Evolutionary conservation across 1,139 yeast species (phyloP).

Genomic region (Geotrichum australiense): DNA sequence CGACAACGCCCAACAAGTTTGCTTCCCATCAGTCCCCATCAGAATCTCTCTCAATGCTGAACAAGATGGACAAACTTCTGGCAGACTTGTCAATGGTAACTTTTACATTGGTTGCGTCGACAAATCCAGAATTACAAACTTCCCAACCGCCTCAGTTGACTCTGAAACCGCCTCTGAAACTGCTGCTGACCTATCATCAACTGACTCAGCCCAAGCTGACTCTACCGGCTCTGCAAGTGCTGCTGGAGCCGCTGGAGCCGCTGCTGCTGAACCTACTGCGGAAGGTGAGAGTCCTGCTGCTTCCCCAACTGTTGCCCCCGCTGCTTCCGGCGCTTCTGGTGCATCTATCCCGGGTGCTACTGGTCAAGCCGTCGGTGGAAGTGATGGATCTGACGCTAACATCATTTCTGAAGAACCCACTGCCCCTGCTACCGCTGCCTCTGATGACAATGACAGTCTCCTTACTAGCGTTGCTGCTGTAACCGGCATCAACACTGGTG

Average conservation of each 20-base stretch:
- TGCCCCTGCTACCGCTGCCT: not conserved
- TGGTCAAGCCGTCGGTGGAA: not conserved
- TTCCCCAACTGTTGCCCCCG: not conserved
- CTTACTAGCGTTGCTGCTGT: not conserved
- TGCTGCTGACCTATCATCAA: not conserved
- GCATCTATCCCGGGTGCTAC: not conserved
- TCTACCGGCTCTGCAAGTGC: slow-evolving; percentile 3
- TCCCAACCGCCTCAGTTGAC: slow-evolving; percentile 5
- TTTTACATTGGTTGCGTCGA: slow-evolving; percentile 18
- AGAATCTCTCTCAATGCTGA: slow-evolving; percentile 14
- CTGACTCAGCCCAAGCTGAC: not conserved
- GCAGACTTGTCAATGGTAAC: slow-evolving; percentile 17
- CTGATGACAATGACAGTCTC: not conserved
- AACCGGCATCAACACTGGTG: not conserved
- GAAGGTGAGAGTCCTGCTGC: too few relatives aligned
- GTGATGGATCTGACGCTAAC: not conserved
- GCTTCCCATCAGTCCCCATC: slow-evolving; percentile 19
- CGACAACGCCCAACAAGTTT: slow-evolving; percentile 11
- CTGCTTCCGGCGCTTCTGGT: not conserved
- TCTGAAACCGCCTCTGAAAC: slow-evolving; percentile 2
- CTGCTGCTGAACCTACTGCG: slow-evolving; percentile 4
- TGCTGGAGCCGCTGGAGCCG: slow-evolving; percentile 1
- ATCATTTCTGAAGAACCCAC: not conserved
- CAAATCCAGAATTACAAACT: slow-evolving; percentile 10
- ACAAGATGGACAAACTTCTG: slow-evolving; percentile 8